These are phyloP conservation scores for Silene noctiflora DNA, from an alignment of 179 eudicot genomes.

Conservation along the genomic window DNA sequence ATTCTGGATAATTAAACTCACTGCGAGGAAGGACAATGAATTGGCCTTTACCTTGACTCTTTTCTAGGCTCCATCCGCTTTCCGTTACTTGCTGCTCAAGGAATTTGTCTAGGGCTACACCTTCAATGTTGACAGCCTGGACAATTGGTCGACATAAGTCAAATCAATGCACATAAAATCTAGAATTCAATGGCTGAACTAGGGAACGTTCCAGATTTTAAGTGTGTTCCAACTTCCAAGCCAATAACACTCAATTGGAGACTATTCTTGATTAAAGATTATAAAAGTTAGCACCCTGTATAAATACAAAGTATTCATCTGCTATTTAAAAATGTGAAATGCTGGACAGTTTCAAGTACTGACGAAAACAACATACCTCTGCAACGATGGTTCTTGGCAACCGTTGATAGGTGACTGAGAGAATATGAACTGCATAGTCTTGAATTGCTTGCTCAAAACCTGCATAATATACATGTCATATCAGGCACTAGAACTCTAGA, in stretches of 20 bases:
- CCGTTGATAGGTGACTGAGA: slow-evolving; percentile 73
- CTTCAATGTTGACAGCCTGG: slow-evolving; percentile 80
- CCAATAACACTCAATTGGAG: background rate
- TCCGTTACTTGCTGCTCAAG: slow-evolving; percentile 63
- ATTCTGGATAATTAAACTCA: slow-evolving; percentile 76
- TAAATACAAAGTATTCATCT: background rate
- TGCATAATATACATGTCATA: slow-evolving; percentile 27
- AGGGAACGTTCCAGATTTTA: background rate
- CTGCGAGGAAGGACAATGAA: slow-evolving; percentile 48
- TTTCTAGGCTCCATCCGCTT: slow-evolving; percentile 71
- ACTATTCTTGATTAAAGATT: background rate
- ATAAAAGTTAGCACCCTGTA: background rate
- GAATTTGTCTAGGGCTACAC: slow-evolving; percentile 71
- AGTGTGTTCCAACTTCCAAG: background rate
- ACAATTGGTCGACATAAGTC: background rate
- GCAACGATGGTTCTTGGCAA: slow-evolving; percentile 81
- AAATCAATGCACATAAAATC: background rate
- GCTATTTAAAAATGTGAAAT: background rate
- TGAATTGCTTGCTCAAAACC: slow-evolving; percentile 97
- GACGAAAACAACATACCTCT: slow-evolving; percentile 51
- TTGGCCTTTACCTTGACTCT: slow-evolving; percentile 67
- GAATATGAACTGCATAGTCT: slow-evolving; percentile 78
- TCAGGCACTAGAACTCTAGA: slow-evolving; percentile 19
- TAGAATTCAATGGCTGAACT: background rate
- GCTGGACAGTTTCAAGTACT: background rate